Evolutionary conservation across 306 rosid species (phyloP), one percentile per base, ranked within the genome.

Genomic region (Rosa rugosa): DNA sequence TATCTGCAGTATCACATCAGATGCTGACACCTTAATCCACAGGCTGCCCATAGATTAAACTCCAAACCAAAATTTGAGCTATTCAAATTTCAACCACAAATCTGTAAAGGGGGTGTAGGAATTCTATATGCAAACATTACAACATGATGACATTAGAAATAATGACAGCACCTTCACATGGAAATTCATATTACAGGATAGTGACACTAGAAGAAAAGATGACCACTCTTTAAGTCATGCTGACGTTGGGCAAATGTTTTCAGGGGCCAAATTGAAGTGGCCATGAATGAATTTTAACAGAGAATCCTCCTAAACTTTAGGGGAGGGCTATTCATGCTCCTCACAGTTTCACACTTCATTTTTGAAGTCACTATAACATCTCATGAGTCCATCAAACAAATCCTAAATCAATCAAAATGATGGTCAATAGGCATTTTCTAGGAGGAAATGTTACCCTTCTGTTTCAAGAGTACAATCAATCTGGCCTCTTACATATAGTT

Each of bases 1-100:
- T 3, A 47, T 36, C 6, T 18, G 70, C 53, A 54, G 46, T 9
- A n/a, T 82, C 85, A 72, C 57, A 76, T 71, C 72, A n/a, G 79
- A 76, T 56, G 69, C 68, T 38, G 72, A 65, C 84, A 71, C 27
- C 57, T 56, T 46, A 51, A 41, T 60, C 72, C 5, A 11, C 16
- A 8, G 31, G 59, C 51, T 59, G 38, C 59, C 77, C 62, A 27
- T 31, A 31, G 69, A 47, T 67, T 49, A 50, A 60, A 20, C 27
- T 68, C 72, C 73, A 31, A 69, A 38, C 40, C 53, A 6, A 31
- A 8, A 36, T 16, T 10, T 40, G 8, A 40, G n/a, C 68, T 11
- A 66, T 5, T 23, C 50, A 34, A 41, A 73, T 25, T 25, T 41
- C 12, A 56, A 36, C 70, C 70, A 68, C 50, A 67, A 53, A 68